Percentiles rank a stretch among this genome's conserved stretches.
phyloP scores from a whole-genome alignment of 495 filamentous ascomycete genomes.

The Aspergillus indologenus region DNA sequence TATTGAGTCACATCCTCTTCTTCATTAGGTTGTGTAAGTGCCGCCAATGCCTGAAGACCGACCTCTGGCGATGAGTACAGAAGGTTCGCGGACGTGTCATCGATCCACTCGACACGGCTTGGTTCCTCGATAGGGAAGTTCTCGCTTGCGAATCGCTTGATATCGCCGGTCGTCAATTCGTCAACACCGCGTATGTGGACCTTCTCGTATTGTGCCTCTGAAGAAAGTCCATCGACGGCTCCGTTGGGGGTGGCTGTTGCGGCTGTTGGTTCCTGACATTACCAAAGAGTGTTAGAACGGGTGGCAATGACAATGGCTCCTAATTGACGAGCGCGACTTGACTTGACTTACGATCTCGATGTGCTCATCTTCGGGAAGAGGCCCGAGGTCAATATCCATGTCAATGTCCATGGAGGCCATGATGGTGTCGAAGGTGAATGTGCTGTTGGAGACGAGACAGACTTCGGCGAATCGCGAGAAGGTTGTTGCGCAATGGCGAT shows the following conservation, averaged over 20 bases:
- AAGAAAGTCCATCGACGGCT: slow-evolving; percentile 25
- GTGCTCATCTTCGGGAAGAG: slow-evolving; percentile 39
- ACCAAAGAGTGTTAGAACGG: not conserved
- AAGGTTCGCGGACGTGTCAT: slow-evolving; percentile 87
- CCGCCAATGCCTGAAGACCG: slow-evolving; percentile 69
- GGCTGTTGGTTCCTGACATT: slow-evolving; percentile 24
- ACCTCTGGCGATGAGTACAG: slow-evolving; percentile 66
- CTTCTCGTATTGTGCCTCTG: slow-evolving; percentile 52
- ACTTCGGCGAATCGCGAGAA: slow-evolving; percentile 4
- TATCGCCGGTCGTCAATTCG: slow-evolving; percentile 71
- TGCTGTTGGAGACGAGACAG: slow-evolving; percentile 7
- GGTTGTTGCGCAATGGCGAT: slow-evolving; percentile 21
- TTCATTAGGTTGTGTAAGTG: slow-evolving; percentile 49
- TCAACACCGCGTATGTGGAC: slow-evolving; percentile 82
- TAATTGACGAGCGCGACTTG: not conserved
- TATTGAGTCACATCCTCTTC: slow-evolving; percentile 37
- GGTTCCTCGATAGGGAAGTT: slow-evolving; percentile 56
- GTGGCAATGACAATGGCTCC: not conserved
- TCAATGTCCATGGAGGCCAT: slow-evolving; percentile 69
- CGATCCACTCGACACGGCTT: slow-evolving; percentile 82
- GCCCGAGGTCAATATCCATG: slow-evolving; percentile 67
- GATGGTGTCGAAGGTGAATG: slow-evolving; percentile 15
- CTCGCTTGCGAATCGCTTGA: slow-evolving; percentile 65
- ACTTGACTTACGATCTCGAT: slow-evolving; percentile 33
- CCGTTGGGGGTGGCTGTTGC: slow-evolving; percentile 18